These are phyloP conservation scores for Aspergillus quadrilineatus DNA, from an alignment of 2,329 filamentous ascomycete species.

Conservation along the genomic window DNA sequence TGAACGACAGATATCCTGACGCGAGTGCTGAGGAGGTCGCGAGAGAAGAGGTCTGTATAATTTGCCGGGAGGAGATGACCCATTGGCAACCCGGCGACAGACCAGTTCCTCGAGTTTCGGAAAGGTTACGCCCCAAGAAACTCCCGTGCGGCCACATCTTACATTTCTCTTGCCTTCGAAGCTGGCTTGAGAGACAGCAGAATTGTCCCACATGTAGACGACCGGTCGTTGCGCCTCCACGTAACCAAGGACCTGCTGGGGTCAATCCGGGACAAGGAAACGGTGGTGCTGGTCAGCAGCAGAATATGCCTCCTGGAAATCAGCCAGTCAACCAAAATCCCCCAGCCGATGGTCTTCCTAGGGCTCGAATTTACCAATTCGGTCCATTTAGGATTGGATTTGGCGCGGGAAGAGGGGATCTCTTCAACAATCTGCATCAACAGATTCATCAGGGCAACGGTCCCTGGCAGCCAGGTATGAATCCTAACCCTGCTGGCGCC, in stretches of 20 bases:
- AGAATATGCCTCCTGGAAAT: slow-evolving; percentile 35
- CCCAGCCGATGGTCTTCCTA: slow-evolving; percentile 41
- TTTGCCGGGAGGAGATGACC: slow-evolving; percentile 94
- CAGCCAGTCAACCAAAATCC: slow-evolving; percentile 41
- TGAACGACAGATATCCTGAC: slow-evolving; percentile 87
- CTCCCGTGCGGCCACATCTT: slow-evolving; percentile 94
- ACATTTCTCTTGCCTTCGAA: slow-evolving; percentile 90
- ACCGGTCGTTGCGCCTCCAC: slow-evolving; percentile 63
- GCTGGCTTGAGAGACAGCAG: slow-evolving; percentile 96
- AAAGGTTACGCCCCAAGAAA: slow-evolving; percentile 88
- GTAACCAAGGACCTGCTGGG: slow-evolving; percentile 28
- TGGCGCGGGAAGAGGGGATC: slow-evolving; percentile 58
- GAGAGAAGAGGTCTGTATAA: slow-evolving; percentile 92
- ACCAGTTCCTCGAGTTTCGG: slow-evolving; percentile 57
- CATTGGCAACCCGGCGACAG: slow-evolving; percentile 62
- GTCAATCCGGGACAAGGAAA: slow-evolving; percentile 29
- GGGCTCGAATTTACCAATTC: slow-evolving; percentile 66
- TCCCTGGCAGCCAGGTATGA: slow-evolving; percentile 36
- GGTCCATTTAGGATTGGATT: slow-evolving; percentile 75
- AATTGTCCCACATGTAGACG: slow-evolving; percentile 92
- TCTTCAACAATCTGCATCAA: slow-evolving; percentile 65
- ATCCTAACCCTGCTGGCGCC: slow-evolving; percentile 33
- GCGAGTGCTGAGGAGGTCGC: slow-evolving; percentile 82
- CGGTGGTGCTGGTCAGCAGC: slow-evolving; percentile 26
- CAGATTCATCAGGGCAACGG: slow-evolving; percentile 56